Base-by-base conservation (phyloP, 2,329 filamentous ascomycete species). In the Alternaria sp. region DNA sequence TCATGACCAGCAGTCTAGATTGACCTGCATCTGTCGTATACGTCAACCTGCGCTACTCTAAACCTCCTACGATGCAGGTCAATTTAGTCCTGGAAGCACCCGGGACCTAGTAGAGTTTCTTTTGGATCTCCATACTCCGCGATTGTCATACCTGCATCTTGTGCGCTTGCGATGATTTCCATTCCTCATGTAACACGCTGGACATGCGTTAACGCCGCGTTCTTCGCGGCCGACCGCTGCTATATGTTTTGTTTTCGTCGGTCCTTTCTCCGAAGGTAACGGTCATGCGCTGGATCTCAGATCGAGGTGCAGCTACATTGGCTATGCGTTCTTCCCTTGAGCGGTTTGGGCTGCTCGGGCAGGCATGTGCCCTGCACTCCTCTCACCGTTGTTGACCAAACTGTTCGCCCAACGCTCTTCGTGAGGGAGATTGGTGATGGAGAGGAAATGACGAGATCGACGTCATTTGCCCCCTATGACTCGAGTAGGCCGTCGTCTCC, bases 371-470 rank as follows among this genome's bases (percentile, higher is more conserved):
- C 46, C 46, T 50, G 46, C 34, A 50, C 20, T 22, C n/a, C 16
- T 34, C 46, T 36, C 32, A 50, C 46, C 46, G 30, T 50, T 49
- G 22, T 3, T 27, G 32, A 27, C 14, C n/a, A 38, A 50, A 50
- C 46, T 50, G 46, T 50, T 36, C 46, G 46, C 32, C 46, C 32
- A 50, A 50, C 46, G 46, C 46, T 36, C 46, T 34, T 50, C 20
- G 20, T 36, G 46, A 50, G 5, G 22, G 46, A 36, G n/a, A 50
- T 12, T 36, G 20, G 20, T 36, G 16, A 38, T 38, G 30, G 46
- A 22, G 32, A 36, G n/a, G 32, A 27, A 25, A 50, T 38, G 46
- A 50, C 46, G 30, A 27, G 20, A 9, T 38, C 20, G 30, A 50
- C 46, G 46, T 50, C 46, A 50, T 50, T 27, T 38, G 9, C 46